These are phyloP conservation scores for Pseudonectria buxi DNA, from an alignment of 2,329 filamentous ascomycete genomes.

Conservation along the genomic window DNA sequence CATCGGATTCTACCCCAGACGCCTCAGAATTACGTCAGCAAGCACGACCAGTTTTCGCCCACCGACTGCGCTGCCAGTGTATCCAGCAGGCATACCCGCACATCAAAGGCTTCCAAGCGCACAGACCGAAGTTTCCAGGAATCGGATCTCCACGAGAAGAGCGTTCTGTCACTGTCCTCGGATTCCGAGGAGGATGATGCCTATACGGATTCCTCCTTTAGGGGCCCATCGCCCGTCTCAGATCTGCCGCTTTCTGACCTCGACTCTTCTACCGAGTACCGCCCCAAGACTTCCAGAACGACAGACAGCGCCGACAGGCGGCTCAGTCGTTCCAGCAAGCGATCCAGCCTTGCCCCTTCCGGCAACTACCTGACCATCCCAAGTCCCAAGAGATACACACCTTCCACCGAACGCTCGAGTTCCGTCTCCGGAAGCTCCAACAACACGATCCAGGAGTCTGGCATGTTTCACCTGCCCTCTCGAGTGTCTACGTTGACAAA, in stretches of 20 bases:
- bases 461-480: constrained; percentile 16
- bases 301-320: constrained; percentile 19
- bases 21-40: constrained; percentile 14
- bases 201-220: constrained; percentile 13
- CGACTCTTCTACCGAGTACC: constrained; percentile 15
- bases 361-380: constrained; percentile 40
- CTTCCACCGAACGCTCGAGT: constrained; percentile 16
- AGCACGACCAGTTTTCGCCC: constrained; percentile 23
- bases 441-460: constrained; percentile 17
- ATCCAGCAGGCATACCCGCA: constrained; percentile 49
- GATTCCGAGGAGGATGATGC: constrained; percentile 49
- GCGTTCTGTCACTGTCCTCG: constrained; percentile 50
- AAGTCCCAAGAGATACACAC: constrained; percentile 6
- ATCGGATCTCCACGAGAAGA: constrained; percentile 47
- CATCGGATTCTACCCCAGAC: constrained; percentile 18
- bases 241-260: constrained; percentile 19
- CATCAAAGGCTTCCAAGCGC: constrained; percentile 45
- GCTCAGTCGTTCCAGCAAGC: constrained; percentile 29
- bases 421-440: constrained; percentile 19
- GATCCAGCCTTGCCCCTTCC: constrained; percentile 33
- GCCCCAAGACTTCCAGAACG: constrained; percentile 15
- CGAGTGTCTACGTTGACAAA: constrained; percentile 31
- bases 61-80: constrained; percentile 43
- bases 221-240: constrained; percentile 20
- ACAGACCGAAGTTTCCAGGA: constrained; percentile 41